Evolutionary conservation across 2,329 filamentous ascomycete species (phyloP).

Genomic region (Fusarium equiseti): DNA sequence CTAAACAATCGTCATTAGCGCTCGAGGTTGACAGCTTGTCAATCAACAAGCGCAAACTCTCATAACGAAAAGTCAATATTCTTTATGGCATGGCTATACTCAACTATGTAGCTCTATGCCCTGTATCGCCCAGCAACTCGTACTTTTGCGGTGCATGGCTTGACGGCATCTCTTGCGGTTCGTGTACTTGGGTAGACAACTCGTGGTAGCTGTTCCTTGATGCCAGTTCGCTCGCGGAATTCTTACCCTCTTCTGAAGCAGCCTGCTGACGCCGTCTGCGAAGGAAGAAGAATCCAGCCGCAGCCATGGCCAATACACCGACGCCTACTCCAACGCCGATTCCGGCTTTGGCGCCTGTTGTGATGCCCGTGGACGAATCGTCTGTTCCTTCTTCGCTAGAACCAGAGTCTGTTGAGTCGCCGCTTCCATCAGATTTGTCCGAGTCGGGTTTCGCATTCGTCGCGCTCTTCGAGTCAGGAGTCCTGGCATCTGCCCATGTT

Average conservation of each 20-base stretch:
- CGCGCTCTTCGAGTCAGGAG: background rate
- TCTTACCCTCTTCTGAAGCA: background rate
- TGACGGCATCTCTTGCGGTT: constrained; percentile 16
- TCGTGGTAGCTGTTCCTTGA: constrained; percentile 19
- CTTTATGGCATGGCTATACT: background rate
- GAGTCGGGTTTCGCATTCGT: background rate
- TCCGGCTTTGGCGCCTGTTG: constrained; percentile 27
- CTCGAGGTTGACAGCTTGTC: background rate
- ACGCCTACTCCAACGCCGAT: constrained; percentile 19
- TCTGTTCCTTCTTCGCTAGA: background rate
- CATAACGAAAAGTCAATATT: background rate
- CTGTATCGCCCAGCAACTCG: constrained; percentile 24
- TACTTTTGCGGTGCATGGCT: constrained; percentile 1
- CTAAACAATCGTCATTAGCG: background rate
- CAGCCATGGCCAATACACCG: background rate
- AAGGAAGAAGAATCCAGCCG: constrained; percentile 3
- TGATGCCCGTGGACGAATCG: constrained; percentile 1
- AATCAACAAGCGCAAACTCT: background rate
- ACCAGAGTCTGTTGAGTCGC: background rate
- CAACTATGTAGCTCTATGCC: background rate
- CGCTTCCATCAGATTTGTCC: background rate
- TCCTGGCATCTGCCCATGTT: constrained; percentile 11
- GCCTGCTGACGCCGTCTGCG: background rate
- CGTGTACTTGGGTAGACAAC: constrained; percentile 2
- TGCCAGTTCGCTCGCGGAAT: background rate